A percentile compares a stretch with the other conserved stretches of the same genome.
phyloP scores from a whole-genome alignment of 345 rosid genomes.

The Ricinus communis region DNA sequence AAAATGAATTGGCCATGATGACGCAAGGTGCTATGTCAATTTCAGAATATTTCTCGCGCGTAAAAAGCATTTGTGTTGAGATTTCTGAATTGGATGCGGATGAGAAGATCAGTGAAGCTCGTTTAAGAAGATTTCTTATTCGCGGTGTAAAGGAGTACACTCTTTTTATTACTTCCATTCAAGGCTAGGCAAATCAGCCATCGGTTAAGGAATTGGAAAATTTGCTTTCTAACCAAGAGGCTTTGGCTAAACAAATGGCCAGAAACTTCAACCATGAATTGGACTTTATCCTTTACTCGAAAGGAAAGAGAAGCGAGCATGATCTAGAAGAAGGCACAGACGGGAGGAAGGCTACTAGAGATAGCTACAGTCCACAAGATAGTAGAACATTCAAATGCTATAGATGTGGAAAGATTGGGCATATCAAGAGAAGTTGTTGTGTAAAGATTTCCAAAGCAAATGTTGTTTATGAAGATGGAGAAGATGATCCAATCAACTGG shows the following conservation, averaged over 20 bases:
- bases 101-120: constrained; percentile 4
- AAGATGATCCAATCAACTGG: not conserved
- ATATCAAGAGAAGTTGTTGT: not conserved
- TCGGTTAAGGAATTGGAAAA: not conserved
- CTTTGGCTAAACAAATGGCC: not conserved
- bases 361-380: not conserved
- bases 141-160: not conserved
- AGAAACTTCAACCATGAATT: not conserved
- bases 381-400: not conserved
- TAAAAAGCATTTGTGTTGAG: not conserved
- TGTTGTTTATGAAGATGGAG: not conserved
- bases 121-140: not conserved
- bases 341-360: not conserved
- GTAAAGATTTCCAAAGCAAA: constrained; percentile 7
- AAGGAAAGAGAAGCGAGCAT: not conserved
- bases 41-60: not conserved
- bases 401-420: not conserved
- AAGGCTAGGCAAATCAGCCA: not conserved
- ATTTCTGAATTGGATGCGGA: not conserved
- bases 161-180: not conserved
- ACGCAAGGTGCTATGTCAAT: constrained; percentile 13
- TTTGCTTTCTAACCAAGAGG: constrained; percentile 1
- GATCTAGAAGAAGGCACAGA: too few species aligned
- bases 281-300: not conserved
- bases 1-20: constrained; percentile 1